Conservation (phyloP, 768 basidiomycete species). For the Clavaria fumosa region DNA sequence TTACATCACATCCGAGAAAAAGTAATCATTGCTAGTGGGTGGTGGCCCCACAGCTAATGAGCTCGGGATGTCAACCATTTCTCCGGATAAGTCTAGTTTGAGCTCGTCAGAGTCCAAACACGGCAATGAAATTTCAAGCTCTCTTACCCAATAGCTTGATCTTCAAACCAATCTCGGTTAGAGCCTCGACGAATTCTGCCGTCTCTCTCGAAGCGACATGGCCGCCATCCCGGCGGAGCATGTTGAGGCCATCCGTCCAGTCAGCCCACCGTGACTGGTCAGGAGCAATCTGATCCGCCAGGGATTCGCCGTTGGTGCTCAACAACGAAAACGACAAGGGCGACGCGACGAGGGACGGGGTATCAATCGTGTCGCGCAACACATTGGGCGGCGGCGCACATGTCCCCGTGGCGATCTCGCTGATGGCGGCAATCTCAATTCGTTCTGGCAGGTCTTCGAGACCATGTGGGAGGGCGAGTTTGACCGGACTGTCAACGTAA, state of each 20-base stretch:
- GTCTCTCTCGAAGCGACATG: constrained; percentile 79
- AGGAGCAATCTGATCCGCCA: constrained; percentile 68
- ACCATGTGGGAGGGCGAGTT: constrained; percentile 65
- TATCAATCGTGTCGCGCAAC: constrained; percentile 42
- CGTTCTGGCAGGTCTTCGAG: constrained; percentile 79
- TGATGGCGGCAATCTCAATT: constrained; percentile 68
- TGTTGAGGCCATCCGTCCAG: constrained; percentile 88
- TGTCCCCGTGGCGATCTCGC: constrained; percentile 63
- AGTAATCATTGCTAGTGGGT: constrained; percentile 69
- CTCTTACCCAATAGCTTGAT: constrained; percentile 77
- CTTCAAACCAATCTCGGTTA: constrained; percentile 86
- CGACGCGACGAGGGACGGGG: constrained; percentile 38
- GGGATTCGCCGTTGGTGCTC: constrained; percentile 49
- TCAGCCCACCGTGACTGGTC: constrained; percentile 76
- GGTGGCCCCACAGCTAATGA: constrained; percentile 65
- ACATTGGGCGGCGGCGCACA: constrained; percentile 55
- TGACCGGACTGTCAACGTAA: constrained; percentile 67
- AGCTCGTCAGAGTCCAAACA: background rate
- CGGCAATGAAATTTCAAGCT: constrained; percentile 6
- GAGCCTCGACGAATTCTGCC: constrained; percentile 66
- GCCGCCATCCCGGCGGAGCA: constrained; percentile 68
- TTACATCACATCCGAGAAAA: constrained; percentile 56
- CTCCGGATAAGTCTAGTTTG: constrained; percentile 63
- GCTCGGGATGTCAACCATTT: constrained; percentile 79
- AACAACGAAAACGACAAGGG: constrained; percentile 67